These are phyloP conservation scores for Dactylellina sp. DNA, from an alignment of 2,329 filamentous ascomycete genomes.

Conservation along the genomic window DNA sequence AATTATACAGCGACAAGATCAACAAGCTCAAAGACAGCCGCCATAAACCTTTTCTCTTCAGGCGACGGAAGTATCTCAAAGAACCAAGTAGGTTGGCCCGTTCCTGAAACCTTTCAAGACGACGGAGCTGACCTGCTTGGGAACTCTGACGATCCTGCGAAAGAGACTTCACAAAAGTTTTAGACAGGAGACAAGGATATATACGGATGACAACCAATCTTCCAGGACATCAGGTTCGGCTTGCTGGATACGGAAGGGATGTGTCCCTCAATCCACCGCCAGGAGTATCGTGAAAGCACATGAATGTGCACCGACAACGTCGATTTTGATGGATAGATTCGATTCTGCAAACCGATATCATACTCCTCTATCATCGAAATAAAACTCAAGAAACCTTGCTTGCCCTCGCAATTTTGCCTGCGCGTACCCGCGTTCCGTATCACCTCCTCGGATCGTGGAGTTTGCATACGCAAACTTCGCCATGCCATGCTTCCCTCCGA, in stretches of 20 bases:
- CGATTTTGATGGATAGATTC: too few species aligned
- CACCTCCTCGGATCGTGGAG: conserved; percentile 2
- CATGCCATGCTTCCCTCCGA: background rate
- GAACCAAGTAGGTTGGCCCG: background rate
- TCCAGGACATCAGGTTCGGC: conserved; percentile 9
- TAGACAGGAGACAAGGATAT: too few species aligned
- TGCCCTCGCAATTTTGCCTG: background rate
- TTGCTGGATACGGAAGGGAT: conserved; percentile 52
- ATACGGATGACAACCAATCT: too few species aligned
- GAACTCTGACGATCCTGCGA: conserved; percentile 1
- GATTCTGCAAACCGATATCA: conserved; percentile 12
- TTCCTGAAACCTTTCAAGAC: background rate
- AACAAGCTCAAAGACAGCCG: conserved; percentile 14
- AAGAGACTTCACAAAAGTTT: too few species aligned
- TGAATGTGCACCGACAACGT: background rate
- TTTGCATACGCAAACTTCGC: too few species aligned
- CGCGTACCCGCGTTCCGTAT: background rate
- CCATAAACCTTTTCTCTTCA: background rate
- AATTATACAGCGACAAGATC: conserved; percentile 19
- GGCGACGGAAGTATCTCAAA: conserved; percentile 1
- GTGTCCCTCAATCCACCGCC: conserved; percentile 12
- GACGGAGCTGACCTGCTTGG: too few species aligned
- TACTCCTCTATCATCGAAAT: background rate
- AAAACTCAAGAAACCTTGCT: background rate
- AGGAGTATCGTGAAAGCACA: conserved; percentile 31